phyloP scores from a whole-genome alignment of 2,329 filamentous ascomycete genomes.

The Pseudocercospora macadamiae region DNA sequence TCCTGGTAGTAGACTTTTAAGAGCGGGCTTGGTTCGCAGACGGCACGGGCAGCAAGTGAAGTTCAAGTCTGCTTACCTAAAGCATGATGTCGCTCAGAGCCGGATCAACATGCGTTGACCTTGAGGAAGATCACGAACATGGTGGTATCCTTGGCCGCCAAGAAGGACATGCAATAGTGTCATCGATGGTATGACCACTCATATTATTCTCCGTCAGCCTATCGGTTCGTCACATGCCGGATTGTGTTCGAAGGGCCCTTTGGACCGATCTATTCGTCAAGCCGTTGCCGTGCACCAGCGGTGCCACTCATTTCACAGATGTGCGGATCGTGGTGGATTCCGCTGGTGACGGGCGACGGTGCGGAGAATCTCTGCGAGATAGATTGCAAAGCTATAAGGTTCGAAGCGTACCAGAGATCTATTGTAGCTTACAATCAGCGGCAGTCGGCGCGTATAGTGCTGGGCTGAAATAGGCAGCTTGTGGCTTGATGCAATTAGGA shows the following conservation, averaged over 20 bases:
- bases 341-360: neutral
- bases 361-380: neutral
- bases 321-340: neutral
- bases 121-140: neutral
- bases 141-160: slow-evolving; percentile 4
- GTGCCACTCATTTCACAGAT: neutral
- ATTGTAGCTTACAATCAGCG: neutral
- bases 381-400: neutral
- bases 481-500: neutral
- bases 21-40: too few relatives aligned
- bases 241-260: too few relatives aligned
- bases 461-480: neutral
- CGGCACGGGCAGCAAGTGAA: too few relatives aligned
- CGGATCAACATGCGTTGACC: neutral
- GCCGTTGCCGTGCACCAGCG: neutral
- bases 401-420: slow-evolving; percentile 1
- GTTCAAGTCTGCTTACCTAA: too few relatives aligned
- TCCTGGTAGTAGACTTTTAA: too few relatives aligned
- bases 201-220: neutral
- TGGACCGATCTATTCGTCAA: neutral
- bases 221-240: too few relatives aligned
- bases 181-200: neutral
- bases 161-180: neutral
- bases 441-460: neutral
- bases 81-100: neutral